Conservation (phyloP, 768 basidiomycete genomes). For the Exidia glandulosa region DNA sequence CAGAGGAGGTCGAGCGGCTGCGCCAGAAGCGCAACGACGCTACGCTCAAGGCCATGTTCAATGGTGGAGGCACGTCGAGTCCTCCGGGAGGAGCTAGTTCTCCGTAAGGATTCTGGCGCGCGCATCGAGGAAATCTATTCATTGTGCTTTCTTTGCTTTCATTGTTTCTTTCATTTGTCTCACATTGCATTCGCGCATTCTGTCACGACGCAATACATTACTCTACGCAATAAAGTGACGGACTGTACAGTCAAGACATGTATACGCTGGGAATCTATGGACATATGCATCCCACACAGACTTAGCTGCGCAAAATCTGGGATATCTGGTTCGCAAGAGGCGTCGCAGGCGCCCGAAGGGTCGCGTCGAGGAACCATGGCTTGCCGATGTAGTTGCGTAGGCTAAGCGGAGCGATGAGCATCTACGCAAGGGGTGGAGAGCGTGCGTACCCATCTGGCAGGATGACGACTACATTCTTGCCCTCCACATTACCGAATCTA, state of each 20-base stretch:
- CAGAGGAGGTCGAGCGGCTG: constrained; percentile 82
- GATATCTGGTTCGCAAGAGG: constrained; percentile 41
- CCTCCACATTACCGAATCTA: constrained; percentile 48
- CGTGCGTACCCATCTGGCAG: constrained; percentile 76
- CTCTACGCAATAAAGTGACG: too few species aligned
- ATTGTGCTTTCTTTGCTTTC: too few species aligned
- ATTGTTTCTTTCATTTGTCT: too few species aligned
- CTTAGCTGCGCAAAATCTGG: constrained; percentile 18
- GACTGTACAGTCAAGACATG: too few species aligned
- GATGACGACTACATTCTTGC: constrained; percentile 80
- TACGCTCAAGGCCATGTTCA: constrained; percentile 86
- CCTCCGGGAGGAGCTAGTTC: too few species aligned
- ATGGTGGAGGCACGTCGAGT: constrained; percentile 1
- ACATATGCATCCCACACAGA: not conserved
- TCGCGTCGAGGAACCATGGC: constrained; percentile 75
- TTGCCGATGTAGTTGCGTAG: constrained; percentile 94
- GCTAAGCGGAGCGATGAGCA: constrained; percentile 25
- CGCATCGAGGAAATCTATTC: too few species aligned
- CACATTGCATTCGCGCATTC: too few species aligned
- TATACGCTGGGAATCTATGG: not conserved
- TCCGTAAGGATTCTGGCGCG: too few species aligned
- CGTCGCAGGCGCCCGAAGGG: constrained; percentile 43
- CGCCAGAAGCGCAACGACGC: constrained; percentile 75
- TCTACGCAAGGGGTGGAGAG: not conserved
- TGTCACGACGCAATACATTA: too few species aligned